Base-by-base conservation (phyloP, 805 yeast genomes). In the Starmera dryadoides region DNA sequence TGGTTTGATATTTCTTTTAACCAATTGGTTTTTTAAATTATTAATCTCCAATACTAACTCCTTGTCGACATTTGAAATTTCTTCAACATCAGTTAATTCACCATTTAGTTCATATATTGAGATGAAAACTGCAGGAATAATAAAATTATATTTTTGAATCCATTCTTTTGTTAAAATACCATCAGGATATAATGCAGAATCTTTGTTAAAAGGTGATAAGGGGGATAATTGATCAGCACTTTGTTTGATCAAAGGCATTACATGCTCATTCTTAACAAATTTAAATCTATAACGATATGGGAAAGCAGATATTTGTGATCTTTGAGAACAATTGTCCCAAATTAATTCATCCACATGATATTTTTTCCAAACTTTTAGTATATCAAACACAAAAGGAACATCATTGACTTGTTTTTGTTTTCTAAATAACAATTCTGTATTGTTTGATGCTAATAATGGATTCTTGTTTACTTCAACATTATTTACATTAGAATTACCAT, bases 101-200 rank as follows among this genome's bases (percentile, higher is more conserved):
- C 58, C 58, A 16, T 51, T 55, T 12, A 73, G 43, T 36, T 68
- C 68, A 46, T 68, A 66, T 29, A 75, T 64, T 2, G 71, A 52
- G 2, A 79, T 56, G 32, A 69, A 65, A 0, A 71, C 67, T 1
- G 71, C 47, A 0, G 86, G 85, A n/a, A 63, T 32, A 3, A 59
- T 40, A n/a, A 64, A 59, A 21, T 60, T 58, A 48, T 78, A 75
- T 48, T 76, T 78, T 28, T 66, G 63, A 12, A 77, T 42, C 86
- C 86, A 80, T 20, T 70, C 59, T 1, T 52, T 45, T 2, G 71
- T 62, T 23, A 75, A 49, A 1, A 75, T 45, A 0, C 69, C 67
- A 28, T 65, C 58, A 1, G 75, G 72, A 44, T 54, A 66, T 23
- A 67, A 40, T 1, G 53, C 48, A 1, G 73, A 62, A 3, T 58